A percentile compares a stretch with the other conserved stretches of the same genome.
Conservation (phyloP, 1,139 yeast species). For the Scheffersomyces insectosa region DNA sequence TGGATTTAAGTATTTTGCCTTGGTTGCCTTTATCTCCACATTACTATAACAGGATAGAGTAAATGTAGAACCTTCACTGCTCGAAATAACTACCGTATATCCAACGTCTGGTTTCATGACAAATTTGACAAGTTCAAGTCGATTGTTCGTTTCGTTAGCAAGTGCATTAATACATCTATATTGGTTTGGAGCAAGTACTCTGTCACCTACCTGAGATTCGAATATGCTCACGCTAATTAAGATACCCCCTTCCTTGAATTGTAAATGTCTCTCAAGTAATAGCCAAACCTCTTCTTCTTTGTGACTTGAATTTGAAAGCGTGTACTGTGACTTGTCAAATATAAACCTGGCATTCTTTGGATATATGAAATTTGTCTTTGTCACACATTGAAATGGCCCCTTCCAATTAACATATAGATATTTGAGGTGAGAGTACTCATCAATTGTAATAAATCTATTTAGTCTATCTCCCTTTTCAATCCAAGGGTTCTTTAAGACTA, state of each 20-base stretch:
- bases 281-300: slow-evolving; percentile 45
- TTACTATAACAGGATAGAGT: slow-evolving; percentile 40
- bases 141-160: slow-evolving; percentile 28
- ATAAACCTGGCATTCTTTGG: slow-evolving; percentile 16
- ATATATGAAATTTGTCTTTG: slow-evolving; percentile 37
- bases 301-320: slow-evolving; percentile 35
- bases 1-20: slow-evolving; percentile 23
- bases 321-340: slow-evolving; percentile 50
- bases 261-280: slow-evolving; percentile 44
- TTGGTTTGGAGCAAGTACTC: slow-evolving; percentile 28
- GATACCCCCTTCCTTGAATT: slow-evolving; percentile 16
- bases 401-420: slow-evolving; percentile 73
- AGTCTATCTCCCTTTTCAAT: slow-evolving; percentile 14
- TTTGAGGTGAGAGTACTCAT: slow-evolving; percentile 49
- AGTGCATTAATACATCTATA: slow-evolving; percentile 22
- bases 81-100: slow-evolving; percentile 27
- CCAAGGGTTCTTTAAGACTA: slow-evolving; percentile 61
- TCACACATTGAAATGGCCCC: slow-evolving; percentile 33
- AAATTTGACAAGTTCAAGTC: slow-evolving; percentile 25
- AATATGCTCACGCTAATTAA: slow-evolving; percentile 32
- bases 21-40: slow-evolving; percentile 22
- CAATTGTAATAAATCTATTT: slow-evolving; percentile 17
- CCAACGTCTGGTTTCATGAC: slow-evolving; percentile 23
- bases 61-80: slow-evolving; percentile 28
- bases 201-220: slow-evolving; percentile 32